Base-by-base conservation (phyloP, 1,284 basidiomycete genomes). In the Ustilago nuda region DNA sequence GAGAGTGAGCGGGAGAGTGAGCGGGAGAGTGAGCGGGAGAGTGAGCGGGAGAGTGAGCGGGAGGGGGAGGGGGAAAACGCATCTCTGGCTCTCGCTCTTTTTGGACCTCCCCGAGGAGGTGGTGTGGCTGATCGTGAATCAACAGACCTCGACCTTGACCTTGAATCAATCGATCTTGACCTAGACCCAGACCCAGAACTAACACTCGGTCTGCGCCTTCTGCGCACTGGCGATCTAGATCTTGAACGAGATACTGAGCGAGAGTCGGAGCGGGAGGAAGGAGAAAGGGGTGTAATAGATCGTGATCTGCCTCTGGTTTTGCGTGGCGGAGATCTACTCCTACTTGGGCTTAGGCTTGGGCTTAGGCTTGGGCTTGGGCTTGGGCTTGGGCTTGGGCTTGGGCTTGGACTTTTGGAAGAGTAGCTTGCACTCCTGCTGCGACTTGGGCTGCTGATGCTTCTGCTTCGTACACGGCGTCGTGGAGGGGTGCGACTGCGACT, bases 31-130 rank as follows among this genome's bases (percentile, higher is more conserved):
- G 33, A 17, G 51, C 11, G 63, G 7, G 58, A 27, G 6, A 33
- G 53, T 4, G 61, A 61, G 27, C 13, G 37, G 17, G 54, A 54
- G n/a, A 17, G 35, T 23, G 57, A 39, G 12, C 2, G 30, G 12
- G 43, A 43, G 3, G 68, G 63, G 1, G 69, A 48, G 7, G 69
- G 63, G 0, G 69, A 72, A 51, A 65, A 57, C 1, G 59, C 59
- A 41, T 67, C 63, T 17, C 50, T 61, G 23, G 2, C 23, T 36
- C 8, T 43, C 35, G 27, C 58, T 35, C 23, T 43, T 17, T 54
- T 23, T 35, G 30, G 23, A 19, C 17, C 19, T 13, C 13, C 45
- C 13, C 27, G 15, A 23, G 17, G 17, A 15, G 45, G 52, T 13
- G n/a, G 46, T 7, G 3, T 27, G 23, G 23, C 23, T 27, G 23